Base-by-base conservation (phyloP, 2,329 filamentous ascomycete species). In the Hyphodiscus sp. region DNA sequence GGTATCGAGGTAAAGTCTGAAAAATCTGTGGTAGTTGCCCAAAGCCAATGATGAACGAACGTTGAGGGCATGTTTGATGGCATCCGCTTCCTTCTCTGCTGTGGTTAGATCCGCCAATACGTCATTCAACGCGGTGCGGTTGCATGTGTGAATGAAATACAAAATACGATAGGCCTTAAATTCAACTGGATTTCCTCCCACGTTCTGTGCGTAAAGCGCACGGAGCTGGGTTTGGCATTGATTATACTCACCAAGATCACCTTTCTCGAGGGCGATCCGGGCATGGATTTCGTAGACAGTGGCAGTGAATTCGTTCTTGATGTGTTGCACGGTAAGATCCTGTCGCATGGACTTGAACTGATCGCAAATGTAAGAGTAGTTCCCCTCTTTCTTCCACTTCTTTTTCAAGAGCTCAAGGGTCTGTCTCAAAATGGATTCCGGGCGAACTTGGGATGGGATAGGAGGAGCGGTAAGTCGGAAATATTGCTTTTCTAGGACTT, bases 161-260 rank as follows among this genome's bases (percentile, higher is more conserved):
- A 99, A 80, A 74, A 99, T 96, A 82, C 94, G 92, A 79, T 99
- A 99, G 61, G 92, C 94, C 82, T 94, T 94, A 76, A 99, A 99
- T 74, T 99, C 94, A 75, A 89, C 85, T 68, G 89, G 84, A 72
- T 91, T 91, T 66, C 92, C 94, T 68, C 89, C 89, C 70, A 96
- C 76, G 63, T 89, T 87, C 75, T 89, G 82, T 71, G 83, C 82
- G 74, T 99, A 97, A 67, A 99, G 77, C 61, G 87, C 90, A 72
- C 90, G 89, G 69, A 99, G 79, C 76, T 99, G 94, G 67, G 94
- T 97, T 78, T 99, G 94, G 74, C 94, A 99, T 81, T 99, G 94
- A 78, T 99, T 99, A 94, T 99, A 99, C 94, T 99, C 94, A 99
- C 94, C 92, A 77, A 97, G 83, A 78, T 99, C 94, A 74, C 89